Evolutionary conservation across 352 stramenopile species (phyloP).

Genomic region (Globisporangium cystogenes): DNA sequence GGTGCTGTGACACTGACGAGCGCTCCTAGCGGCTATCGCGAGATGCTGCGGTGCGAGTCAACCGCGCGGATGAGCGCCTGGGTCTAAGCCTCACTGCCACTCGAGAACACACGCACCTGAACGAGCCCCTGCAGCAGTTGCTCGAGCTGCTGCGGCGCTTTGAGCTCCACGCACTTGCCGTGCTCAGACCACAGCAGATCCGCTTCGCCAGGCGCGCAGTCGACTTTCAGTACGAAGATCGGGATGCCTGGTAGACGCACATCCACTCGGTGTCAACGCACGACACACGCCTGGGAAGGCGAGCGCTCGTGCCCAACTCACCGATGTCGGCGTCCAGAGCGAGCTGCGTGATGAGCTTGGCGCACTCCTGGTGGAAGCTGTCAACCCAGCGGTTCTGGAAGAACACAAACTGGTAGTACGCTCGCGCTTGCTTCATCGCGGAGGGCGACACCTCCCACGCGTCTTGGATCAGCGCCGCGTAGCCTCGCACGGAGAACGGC

Average conservation of each 20-base stretch:
- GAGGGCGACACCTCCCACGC: slow-evolving; percentile 21
- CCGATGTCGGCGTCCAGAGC: slow-evolving; percentile 4
- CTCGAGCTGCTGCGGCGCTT: slow-evolving; percentile 25
- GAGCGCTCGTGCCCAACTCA: not conserved
- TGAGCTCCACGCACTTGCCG: slow-evolving; percentile 26
- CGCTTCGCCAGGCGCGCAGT: slow-evolving; percentile 21
- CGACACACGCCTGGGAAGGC: no score
- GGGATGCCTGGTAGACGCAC: slow-evolving; percentile 37
- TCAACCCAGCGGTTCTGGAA: slow-evolving; percentile 56
- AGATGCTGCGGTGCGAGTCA: not conserved
- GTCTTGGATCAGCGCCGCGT: slow-evolving; percentile 41
- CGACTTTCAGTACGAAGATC: slow-evolving; percentile 72
- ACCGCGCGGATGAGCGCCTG: not conserved
- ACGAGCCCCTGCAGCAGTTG: slow-evolving; percentile 38
- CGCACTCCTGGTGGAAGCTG: slow-evolving; percentile 47
- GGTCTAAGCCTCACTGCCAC: not conserved
- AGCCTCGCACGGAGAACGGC: slow-evolving; percentile 41
- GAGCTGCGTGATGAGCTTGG: slow-evolving; percentile 32
- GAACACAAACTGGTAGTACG: slow-evolving; percentile 73
- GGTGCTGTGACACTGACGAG: no score
- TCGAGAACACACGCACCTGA: slow-evolving; percentile 20
- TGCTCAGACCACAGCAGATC: slow-evolving; percentile 23
- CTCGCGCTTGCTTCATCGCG: slow-evolving; percentile 50
- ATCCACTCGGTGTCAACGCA: no score
- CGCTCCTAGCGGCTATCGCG: not conserved